Percentiles rank a stretch among this genome's conserved stretches.
Conservation (phyloP, 2,329 filamentous ascomycete genomes). For the Hypoxylon sp. region DNA sequence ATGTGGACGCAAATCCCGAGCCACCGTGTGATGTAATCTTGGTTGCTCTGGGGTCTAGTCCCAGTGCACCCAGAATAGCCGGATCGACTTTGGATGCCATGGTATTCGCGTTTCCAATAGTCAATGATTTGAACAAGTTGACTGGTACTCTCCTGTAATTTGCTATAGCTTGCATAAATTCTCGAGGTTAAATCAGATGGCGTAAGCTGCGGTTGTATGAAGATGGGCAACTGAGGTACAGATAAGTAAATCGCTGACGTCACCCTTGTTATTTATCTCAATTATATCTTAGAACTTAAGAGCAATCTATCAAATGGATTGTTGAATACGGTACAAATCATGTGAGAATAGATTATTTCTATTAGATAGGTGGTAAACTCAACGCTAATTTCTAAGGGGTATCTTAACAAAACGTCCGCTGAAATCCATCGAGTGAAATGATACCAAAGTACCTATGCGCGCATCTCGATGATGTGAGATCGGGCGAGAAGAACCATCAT, state of each 20-base stretch:
- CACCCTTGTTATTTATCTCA: conserved; percentile 7
- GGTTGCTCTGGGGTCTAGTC: conserved; percentile 62
- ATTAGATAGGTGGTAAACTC: no score
- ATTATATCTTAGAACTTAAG: not conserved
- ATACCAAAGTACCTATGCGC: not conserved
- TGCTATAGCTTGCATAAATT: conserved; percentile 16
- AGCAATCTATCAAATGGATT: not conserved
- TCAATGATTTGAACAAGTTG: not conserved
- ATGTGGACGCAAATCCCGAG: conserved; percentile 74
- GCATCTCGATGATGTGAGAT: conserved; percentile 1
- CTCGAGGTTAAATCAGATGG: not conserved
- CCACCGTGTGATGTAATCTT: conserved; percentile 69
- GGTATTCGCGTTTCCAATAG: conserved; percentile 9
- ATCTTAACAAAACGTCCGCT: conserved; percentile 1
- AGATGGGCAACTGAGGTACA: no score
- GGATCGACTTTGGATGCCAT: conserved; percentile 65
- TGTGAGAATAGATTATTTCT: no score
- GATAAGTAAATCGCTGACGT: conserved; percentile 14
- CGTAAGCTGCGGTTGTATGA: no score
- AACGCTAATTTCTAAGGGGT: conserved; percentile 12
- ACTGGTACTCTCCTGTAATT: conserved; percentile 5
- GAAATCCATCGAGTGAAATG: not conserved
- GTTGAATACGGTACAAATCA: no score
- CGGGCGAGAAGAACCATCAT: not conserved
- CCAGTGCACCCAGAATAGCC: conserved; percentile 68